phyloP scores from a whole-genome alignment of 2,329 filamentous ascomycete species.

The Chaetomium sp. region DNA sequence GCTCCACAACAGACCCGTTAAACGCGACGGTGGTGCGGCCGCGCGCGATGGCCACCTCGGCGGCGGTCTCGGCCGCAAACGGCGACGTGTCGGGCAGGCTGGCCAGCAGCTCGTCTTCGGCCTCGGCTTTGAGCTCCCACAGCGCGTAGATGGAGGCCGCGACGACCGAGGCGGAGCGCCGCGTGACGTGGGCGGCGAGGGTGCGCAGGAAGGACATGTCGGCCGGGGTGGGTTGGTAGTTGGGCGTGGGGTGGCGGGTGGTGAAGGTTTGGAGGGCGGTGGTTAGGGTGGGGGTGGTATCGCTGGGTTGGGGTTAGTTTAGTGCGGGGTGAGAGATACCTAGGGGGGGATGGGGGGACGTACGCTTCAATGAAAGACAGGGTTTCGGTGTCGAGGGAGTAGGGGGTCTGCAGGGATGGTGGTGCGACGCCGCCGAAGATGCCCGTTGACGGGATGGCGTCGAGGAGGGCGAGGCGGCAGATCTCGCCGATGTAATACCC shows the following conservation, averaged over 20 bases:
- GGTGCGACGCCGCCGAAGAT: conserved; percentile 61
- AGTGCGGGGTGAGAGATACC: background rate
- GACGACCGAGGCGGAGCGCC: conserved; percentile 61
- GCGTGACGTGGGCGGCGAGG: conserved; percentile 57
- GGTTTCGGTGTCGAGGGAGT: conserved; percentile 63
- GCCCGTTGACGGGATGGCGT: conserved; percentile 58
- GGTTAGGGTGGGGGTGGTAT: conserved; percentile 47
- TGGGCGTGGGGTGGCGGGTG: conserved; percentile 51
- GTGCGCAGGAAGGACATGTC: conserved; percentile 57
- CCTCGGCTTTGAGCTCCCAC: conserved; percentile 56
- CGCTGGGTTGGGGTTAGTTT: conserved; percentile 37
- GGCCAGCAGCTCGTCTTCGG: conserved; percentile 52
- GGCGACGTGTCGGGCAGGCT: conserved; percentile 14
- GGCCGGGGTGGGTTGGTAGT: conserved; percentile 42
- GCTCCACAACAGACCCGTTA: conserved; percentile 78
- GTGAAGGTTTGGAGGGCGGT: conserved; percentile 53
- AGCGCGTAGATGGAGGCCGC: conserved; percentile 61
- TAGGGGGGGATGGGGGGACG: conserved; percentile 34
- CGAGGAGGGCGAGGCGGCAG: conserved; percentile 58
- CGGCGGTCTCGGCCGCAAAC: conserved; percentile 52
- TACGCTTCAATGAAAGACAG: conserved; percentile 61
- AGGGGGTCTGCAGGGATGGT: conserved; percentile 53
- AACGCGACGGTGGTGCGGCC: conserved; percentile 65
- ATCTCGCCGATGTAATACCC: conserved; percentile 70
- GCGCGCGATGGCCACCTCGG: conserved; percentile 43